These are phyloP conservation scores for Rosa chinensis DNA, from an alignment of 306 rosid genomes.

Conservation along the genomic window DNA sequence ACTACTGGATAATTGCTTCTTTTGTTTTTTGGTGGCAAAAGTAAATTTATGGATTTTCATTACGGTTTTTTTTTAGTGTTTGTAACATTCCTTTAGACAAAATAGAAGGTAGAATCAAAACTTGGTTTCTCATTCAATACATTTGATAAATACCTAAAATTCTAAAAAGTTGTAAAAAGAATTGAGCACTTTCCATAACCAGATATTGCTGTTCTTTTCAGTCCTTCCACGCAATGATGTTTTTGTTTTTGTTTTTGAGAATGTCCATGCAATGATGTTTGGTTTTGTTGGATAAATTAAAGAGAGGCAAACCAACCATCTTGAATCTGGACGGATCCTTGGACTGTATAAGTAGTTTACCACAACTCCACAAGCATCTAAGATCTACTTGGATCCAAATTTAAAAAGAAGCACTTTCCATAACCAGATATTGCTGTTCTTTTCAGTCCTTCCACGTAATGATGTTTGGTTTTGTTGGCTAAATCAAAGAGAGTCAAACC, in stretches of 20 bases:
- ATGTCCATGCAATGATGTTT: background rate
- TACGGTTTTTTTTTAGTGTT: too few species aligned
- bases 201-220: background rate
- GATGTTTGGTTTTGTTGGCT: background rate
- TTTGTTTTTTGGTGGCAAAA: too few species aligned
- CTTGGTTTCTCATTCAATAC: background rate
- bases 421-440: background rate
- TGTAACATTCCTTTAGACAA: too few species aligned
- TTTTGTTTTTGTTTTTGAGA: background rate
- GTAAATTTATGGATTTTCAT: too few species aligned
- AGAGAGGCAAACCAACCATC: background rate
- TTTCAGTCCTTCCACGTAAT: background rate
- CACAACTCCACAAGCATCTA: background rate
- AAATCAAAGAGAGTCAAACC: background rate
- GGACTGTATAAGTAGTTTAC: background rate
- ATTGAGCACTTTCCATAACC: background rate
- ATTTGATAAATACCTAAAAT: background rate
- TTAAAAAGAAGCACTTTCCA: background rate
- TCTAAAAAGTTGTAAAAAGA: background rate
- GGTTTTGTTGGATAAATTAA: background rate
- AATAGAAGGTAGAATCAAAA: background rate
- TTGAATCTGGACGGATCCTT: slow-evolving; percentile 10
- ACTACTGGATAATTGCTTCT: too few species aligned
- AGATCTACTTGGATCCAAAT: background rate
- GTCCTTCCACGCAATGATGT: background rate